These are phyloP conservation scores for Rhodotorula diobovata DNA, from an alignment of 768 basidiomycete species.

Conservation along the genomic window DNA sequence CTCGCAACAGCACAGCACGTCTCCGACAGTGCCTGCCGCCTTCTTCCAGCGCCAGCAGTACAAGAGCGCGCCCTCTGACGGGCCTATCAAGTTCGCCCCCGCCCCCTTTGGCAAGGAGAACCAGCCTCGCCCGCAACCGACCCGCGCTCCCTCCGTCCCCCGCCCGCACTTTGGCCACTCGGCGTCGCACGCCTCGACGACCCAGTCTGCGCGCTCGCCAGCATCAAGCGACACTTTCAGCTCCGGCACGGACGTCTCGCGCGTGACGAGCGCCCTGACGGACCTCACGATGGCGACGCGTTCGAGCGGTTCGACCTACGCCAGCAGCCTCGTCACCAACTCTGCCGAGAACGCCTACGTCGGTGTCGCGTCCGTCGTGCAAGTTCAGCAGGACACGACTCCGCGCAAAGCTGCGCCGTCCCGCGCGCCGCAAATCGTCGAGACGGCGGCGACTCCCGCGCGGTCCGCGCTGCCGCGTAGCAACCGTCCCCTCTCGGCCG, in stretches of 20 bases:
- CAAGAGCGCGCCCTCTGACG: not conserved
- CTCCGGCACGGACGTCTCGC: slow-evolving; percentile 12
- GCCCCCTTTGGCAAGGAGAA: not conserved
- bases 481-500: not conserved
- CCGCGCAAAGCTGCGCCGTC: not conserved
- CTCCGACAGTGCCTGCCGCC: not conserved
- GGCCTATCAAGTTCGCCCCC: not conserved
- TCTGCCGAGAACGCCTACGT: slow-evolving; percentile 7
- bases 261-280: not conserved
- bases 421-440: not conserved
- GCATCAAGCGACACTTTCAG: not conserved
- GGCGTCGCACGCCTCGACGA: not conserved
- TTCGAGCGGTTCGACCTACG: slow-evolving; percentile 30
- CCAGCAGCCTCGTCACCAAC: slow-evolving; percentile 3
- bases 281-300: slow-evolving; percentile 33
- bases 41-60: not conserved
- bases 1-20: not conserved
- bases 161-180: not conserved
- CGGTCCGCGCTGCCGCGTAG: not conserved
- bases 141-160: not conserved
- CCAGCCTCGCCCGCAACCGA: not conserved
- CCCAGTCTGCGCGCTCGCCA: not conserved
- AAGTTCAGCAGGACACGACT: not conserved
- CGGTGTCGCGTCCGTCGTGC: not conserved
- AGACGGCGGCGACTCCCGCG: not conserved